Percentiles rank a stretch among this genome's conserved stretches.
These are phyloP conservation scores for Aspergillus luchuensis DNA, from an alignment of 2,329 filamentous ascomycete species.

Conservation along the genomic window DNA sequence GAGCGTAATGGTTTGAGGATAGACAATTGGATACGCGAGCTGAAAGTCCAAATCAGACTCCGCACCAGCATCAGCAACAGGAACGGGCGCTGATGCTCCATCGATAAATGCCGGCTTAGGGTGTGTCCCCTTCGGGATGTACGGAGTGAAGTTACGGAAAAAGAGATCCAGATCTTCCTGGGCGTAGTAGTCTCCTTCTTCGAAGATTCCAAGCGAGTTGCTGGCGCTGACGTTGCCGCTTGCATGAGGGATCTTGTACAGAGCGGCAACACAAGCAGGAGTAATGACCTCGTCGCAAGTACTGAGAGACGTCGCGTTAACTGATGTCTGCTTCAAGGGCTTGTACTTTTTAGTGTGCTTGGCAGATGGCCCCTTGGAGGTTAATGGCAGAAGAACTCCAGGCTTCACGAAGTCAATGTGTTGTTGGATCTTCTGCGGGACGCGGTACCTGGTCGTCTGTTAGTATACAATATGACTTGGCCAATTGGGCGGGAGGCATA, in stretches of 20 bases:
- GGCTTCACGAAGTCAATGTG: slow-evolving; percentile 12
- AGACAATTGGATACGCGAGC: slow-evolving; percentile 8
- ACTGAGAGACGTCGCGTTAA: neutral
- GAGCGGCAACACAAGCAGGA: slow-evolving; percentile 4
- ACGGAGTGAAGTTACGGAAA: neutral
- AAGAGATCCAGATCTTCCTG: slow-evolving; percentile 12
- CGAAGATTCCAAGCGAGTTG: slow-evolving; percentile 11
- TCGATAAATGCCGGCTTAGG: slow-evolving; percentile 11
- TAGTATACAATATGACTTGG: too few relatives aligned
- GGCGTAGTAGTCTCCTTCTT: slow-evolving; percentile 11
- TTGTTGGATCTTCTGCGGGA: neutral
- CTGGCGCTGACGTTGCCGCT: slow-evolving; percentile 1
- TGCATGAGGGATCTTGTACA: slow-evolving; percentile 8
- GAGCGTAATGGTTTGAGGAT: slow-evolving; percentile 7
- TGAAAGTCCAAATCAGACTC: slow-evolving; percentile 13
- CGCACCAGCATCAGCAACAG: neutral
- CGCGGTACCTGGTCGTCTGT: neutral
- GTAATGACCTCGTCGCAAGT: slow-evolving; percentile 7
- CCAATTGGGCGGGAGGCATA: slow-evolving; percentile 24
- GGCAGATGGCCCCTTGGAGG: neutral
- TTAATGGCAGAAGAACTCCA: neutral
- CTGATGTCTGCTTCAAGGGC: neutral
- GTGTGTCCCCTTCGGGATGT: slow-evolving; percentile 9
- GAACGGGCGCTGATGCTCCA: slow-evolving; percentile 2
- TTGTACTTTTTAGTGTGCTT: neutral